phyloP scores from a whole-genome alignment of 495 filamentous ascomycete species.

The Podospora sp. region DNA sequence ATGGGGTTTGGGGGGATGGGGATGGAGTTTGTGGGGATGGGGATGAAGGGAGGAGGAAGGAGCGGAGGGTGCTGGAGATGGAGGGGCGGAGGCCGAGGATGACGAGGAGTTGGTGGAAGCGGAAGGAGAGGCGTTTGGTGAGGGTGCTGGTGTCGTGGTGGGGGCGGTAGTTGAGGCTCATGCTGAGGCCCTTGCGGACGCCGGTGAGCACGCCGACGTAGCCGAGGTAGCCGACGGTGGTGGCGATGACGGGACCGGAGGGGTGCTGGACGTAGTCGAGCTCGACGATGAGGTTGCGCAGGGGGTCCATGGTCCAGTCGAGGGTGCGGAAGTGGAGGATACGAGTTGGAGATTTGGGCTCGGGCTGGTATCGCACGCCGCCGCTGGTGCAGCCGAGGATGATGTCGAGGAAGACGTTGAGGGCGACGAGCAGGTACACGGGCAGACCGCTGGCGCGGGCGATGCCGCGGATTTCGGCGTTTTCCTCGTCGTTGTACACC shows the following conservation, averaged over 20 bases:
- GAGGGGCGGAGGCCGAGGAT: conserved; percentile 60
- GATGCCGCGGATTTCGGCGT: conserved; percentile 63
- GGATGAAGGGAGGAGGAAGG: conserved; percentile 36
- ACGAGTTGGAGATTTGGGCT: conserved; percentile 11
- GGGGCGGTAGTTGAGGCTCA: conserved; percentile 67
- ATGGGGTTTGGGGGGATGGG: background rate
- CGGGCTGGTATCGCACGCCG: conserved; percentile 26
- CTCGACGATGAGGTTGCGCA: conserved; percentile 59
- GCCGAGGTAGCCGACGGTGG: conserved; percentile 63
- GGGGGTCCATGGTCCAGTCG: conserved; percentile 67
- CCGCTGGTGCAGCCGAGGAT: conserved; percentile 71
- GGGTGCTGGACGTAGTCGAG: conserved; percentile 55
- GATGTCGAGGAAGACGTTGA: conserved; percentile 65
- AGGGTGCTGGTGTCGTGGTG: conserved; percentile 50
- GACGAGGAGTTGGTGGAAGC: conserved; percentile 55
- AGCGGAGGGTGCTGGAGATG: conserved; percentile 57
- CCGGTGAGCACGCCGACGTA: conserved; percentile 66
- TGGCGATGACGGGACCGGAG: conserved; percentile 52
- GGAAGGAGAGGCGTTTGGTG: conserved; percentile 19
- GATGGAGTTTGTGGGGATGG: background rate
- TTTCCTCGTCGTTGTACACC: conserved; percentile 60
- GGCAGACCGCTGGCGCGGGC: conserved; percentile 52
- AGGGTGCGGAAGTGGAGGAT: conserved; percentile 69
- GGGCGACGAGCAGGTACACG: conserved; percentile 61
- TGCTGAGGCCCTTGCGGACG: conserved; percentile 56